phyloP scores from a whole-genome alignment of 176 grass and related monocot species.

The Ampelocalamus luodianensis region DNA sequence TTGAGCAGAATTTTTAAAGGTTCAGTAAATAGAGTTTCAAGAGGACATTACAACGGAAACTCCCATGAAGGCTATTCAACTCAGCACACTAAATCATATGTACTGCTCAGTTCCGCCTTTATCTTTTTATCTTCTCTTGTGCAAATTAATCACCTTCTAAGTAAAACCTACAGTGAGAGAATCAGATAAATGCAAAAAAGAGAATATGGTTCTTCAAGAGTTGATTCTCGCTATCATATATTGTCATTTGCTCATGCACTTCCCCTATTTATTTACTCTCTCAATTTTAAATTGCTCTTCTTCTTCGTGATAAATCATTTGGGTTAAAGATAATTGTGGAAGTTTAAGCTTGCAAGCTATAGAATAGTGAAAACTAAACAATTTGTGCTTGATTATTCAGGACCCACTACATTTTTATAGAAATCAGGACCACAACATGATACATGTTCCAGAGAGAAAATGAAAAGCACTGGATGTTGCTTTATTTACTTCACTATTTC shows the following conservation, averaged over 20 bases:
- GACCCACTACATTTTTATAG: neutral
- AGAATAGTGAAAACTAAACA: neutral
- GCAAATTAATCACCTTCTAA: slow-evolving; percentile 12
- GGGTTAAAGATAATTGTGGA: slow-evolving; percentile 5
- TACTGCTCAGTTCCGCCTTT: slow-evolving; percentile 10
- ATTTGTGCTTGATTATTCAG: slow-evolving; percentile 10
- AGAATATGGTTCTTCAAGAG: slow-evolving; percentile 8
- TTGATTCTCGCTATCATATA: neutral
- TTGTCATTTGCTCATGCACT: neutral
- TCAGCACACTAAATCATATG: slow-evolving; percentile 51
- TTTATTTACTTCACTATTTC: slow-evolving; percentile 41
- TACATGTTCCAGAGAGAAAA: slow-evolving; percentile 27
- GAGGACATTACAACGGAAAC: slow-evolving; percentile 64
- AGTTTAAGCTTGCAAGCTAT: slow-evolving; percentile 4
- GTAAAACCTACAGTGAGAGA: neutral
- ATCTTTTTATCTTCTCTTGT: slow-evolving; percentile 17
- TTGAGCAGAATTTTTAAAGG: slow-evolving; percentile 77
- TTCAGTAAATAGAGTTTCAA: slow-evolving; percentile 75
- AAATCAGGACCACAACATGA: neutral
- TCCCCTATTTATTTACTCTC: neutral
- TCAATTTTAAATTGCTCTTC: slow-evolving; percentile 23
- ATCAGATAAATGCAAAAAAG: neutral
- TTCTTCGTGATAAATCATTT: slow-evolving; percentile 24
- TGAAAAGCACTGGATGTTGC: neutral
- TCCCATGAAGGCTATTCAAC: slow-evolving; percentile 49